A percentile compares a stretch with the other conserved stretches of the same genome.
phyloP scores from a whole-genome alignment of 2,329 filamentous ascomycete species.

The Sphaerulina musiva region DNA sequence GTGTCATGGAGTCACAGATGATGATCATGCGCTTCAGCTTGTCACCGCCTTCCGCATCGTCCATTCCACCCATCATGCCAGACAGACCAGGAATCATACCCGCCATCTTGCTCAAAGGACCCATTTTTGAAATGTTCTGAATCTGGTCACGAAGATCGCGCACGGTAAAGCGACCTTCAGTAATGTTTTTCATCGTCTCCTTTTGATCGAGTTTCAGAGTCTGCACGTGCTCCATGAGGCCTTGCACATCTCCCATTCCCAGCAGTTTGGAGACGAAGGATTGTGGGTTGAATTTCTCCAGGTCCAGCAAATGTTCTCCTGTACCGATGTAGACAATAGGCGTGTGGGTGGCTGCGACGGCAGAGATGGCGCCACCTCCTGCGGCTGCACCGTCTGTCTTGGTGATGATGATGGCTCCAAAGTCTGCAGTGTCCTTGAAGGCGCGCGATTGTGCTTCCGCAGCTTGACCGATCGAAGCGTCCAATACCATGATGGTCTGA shows the following conservation, averaged over 20 bases:
- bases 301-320: slow-evolving; percentile 91
- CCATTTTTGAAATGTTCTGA: slow-evolving; percentile 99
- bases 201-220: slow-evolving; percentile 93
- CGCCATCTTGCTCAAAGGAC: slow-evolving; percentile 91
- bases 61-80: slow-evolving; percentile 90
- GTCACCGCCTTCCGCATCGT: slow-evolving; percentile 88
- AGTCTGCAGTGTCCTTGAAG: slow-evolving; percentile 95
- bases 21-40: slow-evolving; percentile 98
- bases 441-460: slow-evolving; percentile 91
- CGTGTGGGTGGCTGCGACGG: slow-evolving; percentile 90
- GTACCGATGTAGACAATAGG: slow-evolving; percentile 98
- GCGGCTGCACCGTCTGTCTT: slow-evolving; percentile 96
- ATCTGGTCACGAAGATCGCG: slow-evolving; percentile 92
- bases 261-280: slow-evolving; percentile 90
- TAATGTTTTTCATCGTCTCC: slow-evolving; percentile 98
- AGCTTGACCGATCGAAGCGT: slow-evolving; percentile 92
- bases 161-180: slow-evolving; percentile 91
- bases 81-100: slow-evolving; percentile 97
- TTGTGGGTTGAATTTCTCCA: slow-evolving; percentile 87
- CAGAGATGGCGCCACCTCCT: slow-evolving; percentile 94
- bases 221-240: slow-evolving; percentile 93
- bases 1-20: slow-evolving; percentile 97
- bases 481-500: slow-evolving; percentile 97
- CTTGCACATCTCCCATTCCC: slow-evolving; percentile 95
- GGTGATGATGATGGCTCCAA: slow-evolving; percentile 97